Evolutionary conservation across 495 filamentous ascomycete species (phyloP), one percentile per base, ranked within the genome.

Genomic region (Aspergillus funiculosus): DNA sequence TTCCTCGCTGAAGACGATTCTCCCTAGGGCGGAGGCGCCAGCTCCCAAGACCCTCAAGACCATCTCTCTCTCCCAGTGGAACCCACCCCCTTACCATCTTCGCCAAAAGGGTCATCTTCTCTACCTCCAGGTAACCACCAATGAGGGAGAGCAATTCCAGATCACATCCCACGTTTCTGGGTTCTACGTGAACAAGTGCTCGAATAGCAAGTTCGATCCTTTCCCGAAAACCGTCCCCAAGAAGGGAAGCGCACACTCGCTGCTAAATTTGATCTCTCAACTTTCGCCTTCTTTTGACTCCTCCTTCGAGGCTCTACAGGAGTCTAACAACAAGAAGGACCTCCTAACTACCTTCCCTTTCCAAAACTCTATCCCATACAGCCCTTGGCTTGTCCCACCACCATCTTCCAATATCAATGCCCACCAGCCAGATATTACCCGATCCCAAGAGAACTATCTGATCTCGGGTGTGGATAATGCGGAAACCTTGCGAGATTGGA

Each of bases 401-500:
- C 70, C 78, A 10, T 69, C 73, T 2, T 81, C 82, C 6, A 74
- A 80, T 15, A 61, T 80, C 39, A 76, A 74, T 39, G 67, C 79
- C 36, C 94, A 97, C 63, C 79, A 82, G 54, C 52, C 89, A 13
- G 94, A 99, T 57, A 77, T 86, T 38, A 86, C 88, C 5, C 82
- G 94, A 28, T 83, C 89, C 13, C 94, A 99, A 66, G 94, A 99
- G 69, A 86, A 83, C 43, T 96, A 86, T 63, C 72, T 99, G 46
- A 78, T 95, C 32, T 76, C 85, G 24, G 94, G 94, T 6, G 82
- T 87, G 18, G 94, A 99, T 52, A 94, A 89, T 53, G 83, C 88
- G 0, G 94, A 99, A 53, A 91, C 92, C 0, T 66, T 99, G 53
- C 78, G 94, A 17, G 94, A 99, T 63, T 99, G 94, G 88, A 99